These are phyloP conservation scores for Colletotrichum lini DNA, from an alignment of 2,329 filamentous ascomycete species.

Conservation along the genomic window DNA sequence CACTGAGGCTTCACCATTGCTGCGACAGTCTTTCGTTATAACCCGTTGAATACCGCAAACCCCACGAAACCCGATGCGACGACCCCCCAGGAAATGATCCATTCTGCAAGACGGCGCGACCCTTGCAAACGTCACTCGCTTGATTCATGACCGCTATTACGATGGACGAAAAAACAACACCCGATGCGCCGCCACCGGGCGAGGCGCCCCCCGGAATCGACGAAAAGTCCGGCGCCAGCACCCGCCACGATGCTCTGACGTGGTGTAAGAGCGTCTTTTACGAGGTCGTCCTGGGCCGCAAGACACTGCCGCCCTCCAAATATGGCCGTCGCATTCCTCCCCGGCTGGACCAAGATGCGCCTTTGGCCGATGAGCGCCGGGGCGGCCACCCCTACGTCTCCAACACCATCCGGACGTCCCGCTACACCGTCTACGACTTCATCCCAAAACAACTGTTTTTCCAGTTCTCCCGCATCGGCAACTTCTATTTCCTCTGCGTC, in stretches of 20 bases:
- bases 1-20: neutral
- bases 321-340: conserved; percentile 73
- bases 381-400: conserved; percentile 63
- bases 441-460: conserved; percentile 87
- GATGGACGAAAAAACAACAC: conserved; percentile 26
- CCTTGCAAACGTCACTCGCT: conserved; percentile 24
- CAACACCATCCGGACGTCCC: conserved; percentile 82
- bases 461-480: conserved; percentile 88
- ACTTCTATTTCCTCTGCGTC: conserved; percentile 89
- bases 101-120: conserved; percentile 1
- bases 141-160: neutral
- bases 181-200: neutral
- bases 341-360: conserved; percentile 53
- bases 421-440: conserved; percentile 89
- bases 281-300: conserved; percentile 71
- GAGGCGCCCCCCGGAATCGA: conserved; percentile 8
- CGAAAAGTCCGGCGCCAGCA: neutral
- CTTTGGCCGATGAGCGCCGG: conserved; percentile 65
- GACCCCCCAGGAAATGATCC: conserved; percentile 1
- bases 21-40: neutral
- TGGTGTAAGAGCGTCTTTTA: conserved; percentile 55
- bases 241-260: conserved; percentile 22
- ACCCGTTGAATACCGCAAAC: neutral
- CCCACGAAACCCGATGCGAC: conserved; percentile 19
- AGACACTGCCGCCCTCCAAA: conserved; percentile 78